Base-by-base conservation (phyloP, 2,329 filamentous ascomycete species). In the Talaromyces pinophilus region DNA sequence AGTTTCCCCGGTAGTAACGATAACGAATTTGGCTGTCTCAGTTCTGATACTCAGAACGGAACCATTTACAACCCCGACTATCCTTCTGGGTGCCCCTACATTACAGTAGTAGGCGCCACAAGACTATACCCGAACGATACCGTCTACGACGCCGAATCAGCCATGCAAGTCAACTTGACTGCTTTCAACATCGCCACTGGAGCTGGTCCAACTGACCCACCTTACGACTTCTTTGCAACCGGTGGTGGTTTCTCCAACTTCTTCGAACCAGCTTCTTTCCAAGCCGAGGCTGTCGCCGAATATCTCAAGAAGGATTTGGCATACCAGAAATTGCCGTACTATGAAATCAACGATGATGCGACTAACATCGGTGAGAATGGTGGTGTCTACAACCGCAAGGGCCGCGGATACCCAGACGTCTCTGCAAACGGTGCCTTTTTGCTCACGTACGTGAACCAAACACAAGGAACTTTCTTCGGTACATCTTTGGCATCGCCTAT, bases 41-140 rank as follows among this genome's bases (percentile, higher is more conserved):
- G 63, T 10, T 50, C 55, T 15, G 44, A 33, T 42, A 65, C 54
- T 22, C 42, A 40, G 57, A 59, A 65, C 15, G 70, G 72, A 28
- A 79, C 78, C 35, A 80, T 82, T 33, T 86, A 85, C 73, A 79
- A 80, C 42, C 83, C 84, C 0, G 76, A 79, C 40, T 85, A 82
- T 69, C 82, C 83, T 15, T 78, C 80, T 0, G 78, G 77, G 28
- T 87, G 84, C 62, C 84, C 85, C 0, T 87, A 83, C 71, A 79
- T 85, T 8, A 82, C 82, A 0, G 73, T 78, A 3, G 82, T 85
- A 0, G 84, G 84, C 5, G 75, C 70, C 0, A 76, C 75, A 1
- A 50, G 55, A 10, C 17, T 65, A 1, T 65, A 65, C 25, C 63
- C 63, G 0, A 50, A 54, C 33, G 42, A 65, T 11, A 65, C 63